Conservation (phyloP, 768 basidiomycete genomes). For the Arthromyces matolae region DNA sequence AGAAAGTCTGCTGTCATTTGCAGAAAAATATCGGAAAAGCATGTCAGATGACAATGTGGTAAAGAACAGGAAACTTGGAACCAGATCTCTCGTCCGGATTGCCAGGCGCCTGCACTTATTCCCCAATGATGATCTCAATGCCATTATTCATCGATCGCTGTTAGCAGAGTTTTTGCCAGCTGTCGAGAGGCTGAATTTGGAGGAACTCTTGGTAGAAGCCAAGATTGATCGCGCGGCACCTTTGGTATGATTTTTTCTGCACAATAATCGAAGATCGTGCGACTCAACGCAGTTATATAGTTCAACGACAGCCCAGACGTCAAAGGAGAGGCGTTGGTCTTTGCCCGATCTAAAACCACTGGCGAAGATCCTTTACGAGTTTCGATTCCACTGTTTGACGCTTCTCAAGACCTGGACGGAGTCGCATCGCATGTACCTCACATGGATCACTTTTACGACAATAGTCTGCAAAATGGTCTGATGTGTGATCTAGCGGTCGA, state of each 20-base stretch:
- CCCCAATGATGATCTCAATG: conserved; percentile 43
- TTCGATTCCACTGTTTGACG: conserved; percentile 47
- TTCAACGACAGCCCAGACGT: conserved; percentile 46
- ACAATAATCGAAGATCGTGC: neutral
- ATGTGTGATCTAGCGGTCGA: conserved; percentile 67
- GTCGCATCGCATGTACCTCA: conserved; percentile 57
- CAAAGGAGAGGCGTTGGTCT: conserved; percentile 35
- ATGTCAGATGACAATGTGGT: conserved; percentile 53
- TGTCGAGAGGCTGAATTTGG: conserved; percentile 52
- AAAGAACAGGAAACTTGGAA: conserved; percentile 63
- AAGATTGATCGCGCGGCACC: conserved; percentile 40
- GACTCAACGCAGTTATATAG: conserved; percentile 28
- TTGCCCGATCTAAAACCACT: conserved; percentile 40
- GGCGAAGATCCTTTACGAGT: conserved; percentile 30
- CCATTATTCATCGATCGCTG: conserved; percentile 45
- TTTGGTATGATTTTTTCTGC: conserved; percentile 30
- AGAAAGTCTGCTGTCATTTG: conserved; percentile 45
- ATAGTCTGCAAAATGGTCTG: conserved; percentile 61
- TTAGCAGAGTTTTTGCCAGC: conserved; percentile 61
- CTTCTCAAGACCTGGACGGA: conserved; percentile 48
- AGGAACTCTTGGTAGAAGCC: conserved; percentile 47
- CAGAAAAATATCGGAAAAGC: conserved; percentile 53
- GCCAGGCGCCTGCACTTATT: conserved; percentile 45
- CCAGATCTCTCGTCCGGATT: conserved; percentile 54
- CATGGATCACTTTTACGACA: conserved; percentile 71